Conservation (phyloP, 108 stramenopile genomes). For the Nannochloropsis salina region DNA sequence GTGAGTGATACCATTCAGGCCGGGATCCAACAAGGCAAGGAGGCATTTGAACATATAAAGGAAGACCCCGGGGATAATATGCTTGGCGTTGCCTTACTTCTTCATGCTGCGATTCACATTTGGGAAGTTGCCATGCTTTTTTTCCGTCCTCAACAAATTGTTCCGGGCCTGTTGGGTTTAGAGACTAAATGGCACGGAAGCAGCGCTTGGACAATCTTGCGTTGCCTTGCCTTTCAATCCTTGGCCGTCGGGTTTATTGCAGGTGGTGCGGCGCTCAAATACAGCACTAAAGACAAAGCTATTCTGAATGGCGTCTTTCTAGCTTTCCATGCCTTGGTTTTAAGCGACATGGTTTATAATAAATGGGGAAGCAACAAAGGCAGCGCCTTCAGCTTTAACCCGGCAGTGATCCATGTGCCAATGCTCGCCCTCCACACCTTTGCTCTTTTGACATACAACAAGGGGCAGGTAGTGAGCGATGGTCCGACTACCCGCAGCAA, state of each 20-base stretch:
- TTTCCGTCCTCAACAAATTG: background rate
- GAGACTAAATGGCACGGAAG: constrained; percentile 6
- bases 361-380: background rate
- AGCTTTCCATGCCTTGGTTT: background rate
- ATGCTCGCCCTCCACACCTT: constrained; percentile 9
- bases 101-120: background rate
- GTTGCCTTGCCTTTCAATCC: constrained; percentile 11
- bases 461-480: background rate
- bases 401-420: background rate
- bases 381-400: background rate
- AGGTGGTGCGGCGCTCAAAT: background rate
- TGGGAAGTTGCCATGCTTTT: background rate
- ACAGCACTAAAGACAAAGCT: background rate
- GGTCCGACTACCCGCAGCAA: background rate
- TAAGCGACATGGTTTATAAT: background rate
- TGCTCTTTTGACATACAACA: background rate
- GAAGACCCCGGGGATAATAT: constrained; percentile 1
- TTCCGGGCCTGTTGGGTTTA: background rate
- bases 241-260: background rate
- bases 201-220: background rate
- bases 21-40: constrained; percentile 1
- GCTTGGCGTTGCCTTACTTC: background rate
- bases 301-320: background rate
- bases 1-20: background rate
- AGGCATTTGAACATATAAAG: background rate